Evolutionary conservation across 2,329 filamentous ascomycete genomes (phyloP).

Genomic region (Fonsecaea multimorphosa): DNA sequence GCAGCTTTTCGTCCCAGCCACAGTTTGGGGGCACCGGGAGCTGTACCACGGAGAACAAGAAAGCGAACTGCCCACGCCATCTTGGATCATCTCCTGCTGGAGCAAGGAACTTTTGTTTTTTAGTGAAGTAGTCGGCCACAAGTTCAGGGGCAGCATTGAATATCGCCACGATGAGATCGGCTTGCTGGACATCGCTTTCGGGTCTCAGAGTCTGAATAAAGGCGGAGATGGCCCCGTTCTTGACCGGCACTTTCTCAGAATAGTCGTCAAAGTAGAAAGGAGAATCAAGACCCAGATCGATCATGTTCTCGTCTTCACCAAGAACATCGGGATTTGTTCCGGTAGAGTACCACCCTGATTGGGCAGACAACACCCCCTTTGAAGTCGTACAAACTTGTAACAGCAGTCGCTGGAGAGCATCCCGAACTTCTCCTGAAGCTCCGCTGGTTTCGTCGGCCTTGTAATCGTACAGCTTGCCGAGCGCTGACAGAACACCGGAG

Average conservation of each 20-base stretch:
- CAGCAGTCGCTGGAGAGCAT: conserved; percentile 76
- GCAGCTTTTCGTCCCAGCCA: conserved; percentile 67
- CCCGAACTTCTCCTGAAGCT: conserved; percentile 62
- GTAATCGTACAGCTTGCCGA: conserved; percentile 73
- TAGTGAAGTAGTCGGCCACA: conserved; percentile 83
- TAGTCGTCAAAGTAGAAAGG: conserved; percentile 74
- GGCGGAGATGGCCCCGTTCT: conserved; percentile 78
- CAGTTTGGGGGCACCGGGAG: conserved; percentile 74
- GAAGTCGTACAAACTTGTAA: conserved; percentile 73
- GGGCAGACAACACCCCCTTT: conserved; percentile 74
- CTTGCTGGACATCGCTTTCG: conserved; percentile 80
- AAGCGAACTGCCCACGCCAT: conserved; percentile 92
- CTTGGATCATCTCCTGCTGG: conserved; percentile 91
- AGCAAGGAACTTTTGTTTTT: conserved; percentile 79
- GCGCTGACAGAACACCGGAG: conserved; percentile 71
- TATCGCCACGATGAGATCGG: conserved; percentile 78
- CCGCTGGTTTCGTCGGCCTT: conserved; percentile 49
- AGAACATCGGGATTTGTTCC: conserved; percentile 66
- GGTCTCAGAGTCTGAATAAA: conserved; percentile 81
- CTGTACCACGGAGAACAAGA: conserved; percentile 81
- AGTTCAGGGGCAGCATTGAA: conserved; percentile 85
- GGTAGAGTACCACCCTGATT: conserved; percentile 84
- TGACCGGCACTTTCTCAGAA: conserved; percentile 70
- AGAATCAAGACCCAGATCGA: conserved; percentile 71
- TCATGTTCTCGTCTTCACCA: conserved; percentile 55